Percentiles rank a stretch among this genome's conserved stretches.
Evolutionary conservation across 768 basidiomycete species (phyloP).

Genomic region (Suillus spraguei): DNA sequence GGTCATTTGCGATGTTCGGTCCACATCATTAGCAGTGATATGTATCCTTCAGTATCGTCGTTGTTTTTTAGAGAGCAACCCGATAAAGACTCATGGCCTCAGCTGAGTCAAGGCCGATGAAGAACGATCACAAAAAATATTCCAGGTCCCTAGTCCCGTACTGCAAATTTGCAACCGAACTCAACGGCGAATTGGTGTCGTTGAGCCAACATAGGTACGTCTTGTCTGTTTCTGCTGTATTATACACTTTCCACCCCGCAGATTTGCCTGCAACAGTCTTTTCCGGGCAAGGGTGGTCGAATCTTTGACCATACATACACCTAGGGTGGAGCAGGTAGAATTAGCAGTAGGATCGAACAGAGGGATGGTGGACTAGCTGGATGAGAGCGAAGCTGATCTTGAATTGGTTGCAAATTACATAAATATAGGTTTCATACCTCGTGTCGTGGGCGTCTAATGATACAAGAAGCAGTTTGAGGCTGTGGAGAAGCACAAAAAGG

Average conservation of each 20-base stretch:
- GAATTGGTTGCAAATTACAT: background rate
- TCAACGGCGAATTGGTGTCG: background rate
- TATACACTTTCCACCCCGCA: slow-evolving; percentile 35
- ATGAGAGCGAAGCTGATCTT: background rate
- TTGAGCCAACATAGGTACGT: slow-evolving; percentile 19
- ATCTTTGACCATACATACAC: slow-evolving; percentile 28
- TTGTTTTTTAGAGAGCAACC: background rate
- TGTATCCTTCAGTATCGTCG: background rate
- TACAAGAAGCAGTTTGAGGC: background rate
- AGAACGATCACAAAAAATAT: background rate
- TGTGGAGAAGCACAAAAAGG: background rate
- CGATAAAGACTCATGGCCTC: background rate
- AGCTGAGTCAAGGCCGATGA: background rate
- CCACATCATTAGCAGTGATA: background rate
- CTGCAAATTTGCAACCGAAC: background rate
- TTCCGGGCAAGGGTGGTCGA: slow-evolving; percentile 30
- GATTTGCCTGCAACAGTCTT: slow-evolving; percentile 36
- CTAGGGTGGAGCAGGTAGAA: slow-evolving; percentile 30
- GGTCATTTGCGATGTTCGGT: background rate
- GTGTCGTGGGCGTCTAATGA: background rate
- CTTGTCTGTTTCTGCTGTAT: slow-evolving; percentile 31
- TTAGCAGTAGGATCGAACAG: slow-evolving; percentile 22
- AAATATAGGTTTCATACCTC: background rate
- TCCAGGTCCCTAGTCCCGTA: too few species aligned
- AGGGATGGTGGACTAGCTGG: slow-evolving; percentile 19